A percentile compares a stretch with the other conserved stretches of the same genome.
phyloP scores from a whole-genome alignment of 2,329 filamentous ascomycete genomes.

The Fusarium sublunatum region DNA sequence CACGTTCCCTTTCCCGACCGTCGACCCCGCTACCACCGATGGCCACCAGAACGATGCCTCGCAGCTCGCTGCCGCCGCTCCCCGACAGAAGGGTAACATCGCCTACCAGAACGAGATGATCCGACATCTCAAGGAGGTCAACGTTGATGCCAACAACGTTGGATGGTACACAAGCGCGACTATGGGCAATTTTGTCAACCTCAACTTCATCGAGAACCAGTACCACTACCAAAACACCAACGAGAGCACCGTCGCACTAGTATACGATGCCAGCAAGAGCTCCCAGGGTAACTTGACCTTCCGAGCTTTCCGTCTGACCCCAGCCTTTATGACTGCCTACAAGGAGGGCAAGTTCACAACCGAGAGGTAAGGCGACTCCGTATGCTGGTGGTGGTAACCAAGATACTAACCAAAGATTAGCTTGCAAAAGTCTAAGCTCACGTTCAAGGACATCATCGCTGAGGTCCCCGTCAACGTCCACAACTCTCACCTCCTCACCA shows the following conservation, averaged over 20 bases:
- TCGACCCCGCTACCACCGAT: constrained; percentile 76
- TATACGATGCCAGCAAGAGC: constrained; percentile 95
- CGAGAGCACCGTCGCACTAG: constrained; percentile 85
- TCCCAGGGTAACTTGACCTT: constrained; percentile 91
- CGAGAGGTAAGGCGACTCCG: constrained; percentile 75
- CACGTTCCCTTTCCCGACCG: constrained; percentile 89
- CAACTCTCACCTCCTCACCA: constrained; percentile 97
- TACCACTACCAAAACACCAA: constrained; percentile 97
- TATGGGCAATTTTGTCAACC: constrained; percentile 98
- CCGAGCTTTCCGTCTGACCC: constrained; percentile 90
- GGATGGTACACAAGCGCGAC: constrained; percentile 99
- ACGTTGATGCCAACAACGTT: constrained; percentile 96
- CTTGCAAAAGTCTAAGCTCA: constrained; percentile 92
- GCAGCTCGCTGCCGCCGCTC: constrained; percentile 84
- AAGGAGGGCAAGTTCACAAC: constrained; percentile 99
- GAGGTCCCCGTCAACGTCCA: constrained; percentile 91
- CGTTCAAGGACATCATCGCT: constrained; percentile 91
- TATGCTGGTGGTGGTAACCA: background rate
- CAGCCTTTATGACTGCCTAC: constrained; percentile 87
- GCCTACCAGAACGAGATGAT: constrained; percentile 97
- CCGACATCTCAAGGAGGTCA: constrained; percentile 94
- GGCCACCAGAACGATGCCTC: constrained; percentile 81
- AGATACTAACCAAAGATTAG: constrained; percentile 59
- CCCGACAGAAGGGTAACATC: constrained; percentile 89
- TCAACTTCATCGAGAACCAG: constrained; percentile 97